These are phyloP conservation scores for Sporisorium sorghi DNA, from an alignment of 1,284 basidiomycete species.

Conservation along the genomic window DNA sequence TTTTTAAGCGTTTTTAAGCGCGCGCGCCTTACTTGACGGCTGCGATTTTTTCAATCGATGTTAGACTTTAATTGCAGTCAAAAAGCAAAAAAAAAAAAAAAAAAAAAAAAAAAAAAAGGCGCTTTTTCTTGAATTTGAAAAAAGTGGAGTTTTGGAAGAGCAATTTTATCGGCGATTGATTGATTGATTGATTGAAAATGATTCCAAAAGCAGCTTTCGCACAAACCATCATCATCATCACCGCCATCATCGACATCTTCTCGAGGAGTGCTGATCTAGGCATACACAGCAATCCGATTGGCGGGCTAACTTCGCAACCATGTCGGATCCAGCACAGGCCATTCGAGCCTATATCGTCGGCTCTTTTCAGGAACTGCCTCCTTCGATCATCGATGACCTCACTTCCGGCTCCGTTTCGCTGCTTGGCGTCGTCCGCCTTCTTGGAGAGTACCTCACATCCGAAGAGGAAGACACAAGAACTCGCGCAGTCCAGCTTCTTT, in stretches of 20 bases:
- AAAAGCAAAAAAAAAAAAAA: neutral
- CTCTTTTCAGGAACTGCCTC: conserved; percentile 47
- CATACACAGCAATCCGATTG: too few species aligned
- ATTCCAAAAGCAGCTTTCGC: neutral
- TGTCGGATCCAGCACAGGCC: conserved; percentile 48
- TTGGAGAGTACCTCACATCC: conserved; percentile 86
- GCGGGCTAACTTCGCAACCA: conserved; percentile 1
- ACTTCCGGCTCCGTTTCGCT: conserved; percentile 69
- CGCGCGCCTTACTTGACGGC: neutral
- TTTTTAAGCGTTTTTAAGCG: neutral
- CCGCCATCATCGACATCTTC: neutral
- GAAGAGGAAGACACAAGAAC: conserved; percentile 82
- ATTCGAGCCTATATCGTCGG: conserved; percentile 55
- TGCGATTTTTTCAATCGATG: neutral
- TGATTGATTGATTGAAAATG: neutral
- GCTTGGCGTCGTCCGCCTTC: conserved; percentile 83
- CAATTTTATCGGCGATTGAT: neutral
- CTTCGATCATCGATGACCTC: conserved; percentile 52
- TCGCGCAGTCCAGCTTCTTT: conserved; percentile 75
- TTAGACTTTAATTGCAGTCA: too few species aligned
- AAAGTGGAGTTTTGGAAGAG: neutral
- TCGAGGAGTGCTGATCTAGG: too few species aligned
- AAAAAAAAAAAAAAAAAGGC: neutral
- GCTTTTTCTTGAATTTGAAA: neutral
- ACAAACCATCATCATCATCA: neutral